These are phyloP conservation scores for Didymella pinodella DNA, from an alignment of 2,329 filamentous ascomycete genomes.

Conservation along the genomic window DNA sequence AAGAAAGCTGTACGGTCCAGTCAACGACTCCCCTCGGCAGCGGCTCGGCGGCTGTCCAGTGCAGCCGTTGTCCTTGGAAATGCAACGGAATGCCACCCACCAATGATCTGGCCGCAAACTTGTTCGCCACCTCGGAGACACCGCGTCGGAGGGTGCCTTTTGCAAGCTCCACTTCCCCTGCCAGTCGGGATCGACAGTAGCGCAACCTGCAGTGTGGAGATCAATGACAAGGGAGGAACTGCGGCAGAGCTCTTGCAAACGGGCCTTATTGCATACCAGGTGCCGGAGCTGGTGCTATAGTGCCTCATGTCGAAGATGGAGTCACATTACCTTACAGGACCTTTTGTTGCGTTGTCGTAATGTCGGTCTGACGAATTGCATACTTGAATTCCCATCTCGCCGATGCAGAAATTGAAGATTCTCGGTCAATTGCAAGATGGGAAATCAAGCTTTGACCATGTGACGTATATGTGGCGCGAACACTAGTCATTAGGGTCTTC, in stretches of 20 bases:
- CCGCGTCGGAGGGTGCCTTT: constrained; percentile 12
- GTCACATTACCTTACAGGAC: neutral
- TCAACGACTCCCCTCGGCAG: constrained; percentile 20
- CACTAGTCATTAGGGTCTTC: constrained; percentile 7
- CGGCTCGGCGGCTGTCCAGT: constrained; percentile 27
- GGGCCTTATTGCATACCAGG: neutral
- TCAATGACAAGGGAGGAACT: constrained; percentile 16
- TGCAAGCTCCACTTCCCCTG: constrained; percentile 12
- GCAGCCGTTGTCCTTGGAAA: constrained; percentile 26
- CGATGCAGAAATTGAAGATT: constrained; percentile 23
- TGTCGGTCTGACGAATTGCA: constrained; percentile 13
- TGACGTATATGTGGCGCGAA: constrained; percentile 28
- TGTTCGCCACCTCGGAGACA: constrained; percentile 23
- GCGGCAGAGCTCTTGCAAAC: constrained; percentile 4
- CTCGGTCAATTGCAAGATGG: constrained; percentile 26
- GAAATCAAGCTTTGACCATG: constrained; percentile 25
- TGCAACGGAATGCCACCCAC: constrained; percentile 15
- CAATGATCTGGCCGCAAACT: constrained; percentile 20
- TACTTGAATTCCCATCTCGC: constrained; percentile 21
- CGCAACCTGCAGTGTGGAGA: constrained; percentile 19
- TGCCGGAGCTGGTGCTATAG: neutral
- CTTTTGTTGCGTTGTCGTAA: constrained; percentile 1
- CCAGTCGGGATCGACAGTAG: constrained; percentile 22
- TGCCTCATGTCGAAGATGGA: neutral
- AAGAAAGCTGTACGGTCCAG: constrained; percentile 20